Evolutionary conservation across 1,284 basidiomycete genomes (phyloP), one percentile per base, ranked within the genome.

Genomic region (Moesziomyces globuligerus): DNA sequence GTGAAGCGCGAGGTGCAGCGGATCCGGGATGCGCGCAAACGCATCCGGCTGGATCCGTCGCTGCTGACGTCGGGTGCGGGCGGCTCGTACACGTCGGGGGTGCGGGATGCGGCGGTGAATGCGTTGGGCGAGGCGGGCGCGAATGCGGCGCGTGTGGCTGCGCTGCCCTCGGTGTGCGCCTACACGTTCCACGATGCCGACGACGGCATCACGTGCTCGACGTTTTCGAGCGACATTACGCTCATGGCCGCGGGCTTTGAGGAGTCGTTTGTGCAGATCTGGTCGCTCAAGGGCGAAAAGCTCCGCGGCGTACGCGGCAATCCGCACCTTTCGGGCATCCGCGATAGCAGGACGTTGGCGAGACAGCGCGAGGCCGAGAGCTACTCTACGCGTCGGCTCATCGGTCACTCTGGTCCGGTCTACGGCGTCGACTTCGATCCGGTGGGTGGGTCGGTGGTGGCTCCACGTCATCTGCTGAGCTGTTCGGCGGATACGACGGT

Each of bases 231-330:
- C 46, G 96, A 99, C 83, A 90, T 90, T 1, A 91, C 93, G 7
- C 83, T 98, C n/a, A 89, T 99, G 88, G 96, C 95, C 1, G 92
- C 91, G 25, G 96, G 96, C 1, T 98, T 97, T 78, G 88, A 93
- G 34, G 95, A 99, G 83, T 97, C 94, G 77, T 95, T 93, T 75
- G 90, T 98, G 60, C 88, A 94, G 53, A 75, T 99, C 57, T 99
- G 96, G 95, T 96, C 89, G 80, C 84, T 98, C 54, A 97, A 94
- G 78, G 93, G 93, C 20, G 93, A 98, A 81, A 91, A 90, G 76
- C 84, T 99, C 47, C 89, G 87, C 75, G 91, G 89, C 9, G 85
- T 90, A 75, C 86, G 90, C 66, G 90, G 89, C 74, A 89, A 94
- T 46, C 91, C 92, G 60, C 87, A 88, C 20, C 81, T 88, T 6